Conservation (phyloP, 1,139 yeast species). For the Pneumocystis jirovecii region DNA sequence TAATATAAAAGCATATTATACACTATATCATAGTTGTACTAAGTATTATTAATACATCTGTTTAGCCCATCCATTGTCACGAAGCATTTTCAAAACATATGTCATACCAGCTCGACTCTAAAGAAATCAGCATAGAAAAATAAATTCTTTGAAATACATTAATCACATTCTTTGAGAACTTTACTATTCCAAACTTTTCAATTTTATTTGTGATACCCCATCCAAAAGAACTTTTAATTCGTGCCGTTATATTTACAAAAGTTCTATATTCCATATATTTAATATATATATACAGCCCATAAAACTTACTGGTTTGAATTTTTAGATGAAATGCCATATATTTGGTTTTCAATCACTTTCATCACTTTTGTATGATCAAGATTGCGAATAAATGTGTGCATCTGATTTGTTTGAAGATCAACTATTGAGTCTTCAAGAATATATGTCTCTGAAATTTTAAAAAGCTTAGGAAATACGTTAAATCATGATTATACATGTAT, state of each 20-base stretch:
- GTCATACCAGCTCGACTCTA: not conserved
- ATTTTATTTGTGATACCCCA: not conserved
- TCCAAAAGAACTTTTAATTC: not conserved
- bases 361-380: slow-evolving; percentile 72
- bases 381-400: slow-evolving; percentile 67
- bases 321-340: not conserved
- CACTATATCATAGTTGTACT: too few relatives aligned
- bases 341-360: slow-evolving; percentile 67
- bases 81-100: not conserved
- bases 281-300: not conserved
- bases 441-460: slow-evolving; percentile 43
- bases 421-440: slow-evolving; percentile 67
- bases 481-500: not conserved
- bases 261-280: not conserved
- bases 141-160: not conserved
- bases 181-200: not conserved
- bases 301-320: not conserved
- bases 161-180: not conserved
- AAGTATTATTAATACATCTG: not conserved
- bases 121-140: not conserved
- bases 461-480: slow-evolving; percentile 3
- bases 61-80: slow-evolving; percentile 1
- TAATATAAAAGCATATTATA: not conserved
- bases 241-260: not conserved
- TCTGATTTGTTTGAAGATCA: slow-evolving; percentile 41